A percentile compares a stretch with the other conserved stretches of the same genome.
These are phyloP conservation scores for Panus rudis DNA, from an alignment of 768 basidiomycete species.

Conservation along the genomic window DNA sequence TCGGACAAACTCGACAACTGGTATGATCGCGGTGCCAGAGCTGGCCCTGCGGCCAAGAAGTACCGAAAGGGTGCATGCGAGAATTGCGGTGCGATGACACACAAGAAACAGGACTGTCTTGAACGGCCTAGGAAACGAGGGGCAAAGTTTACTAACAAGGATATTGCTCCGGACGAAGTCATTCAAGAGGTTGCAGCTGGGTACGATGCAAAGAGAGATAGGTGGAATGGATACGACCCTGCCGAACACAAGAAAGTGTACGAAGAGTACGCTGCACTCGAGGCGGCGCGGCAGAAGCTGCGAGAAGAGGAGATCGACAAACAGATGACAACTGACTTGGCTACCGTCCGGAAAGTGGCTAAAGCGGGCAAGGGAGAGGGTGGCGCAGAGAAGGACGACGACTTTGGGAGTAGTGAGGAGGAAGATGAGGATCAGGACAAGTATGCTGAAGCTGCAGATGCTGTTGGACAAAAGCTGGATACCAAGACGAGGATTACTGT, in stretches of 20 bases:
- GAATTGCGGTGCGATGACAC: constrained; percentile 97
- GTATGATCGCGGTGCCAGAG: constrained; percentile 83
- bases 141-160: constrained; percentile 83
- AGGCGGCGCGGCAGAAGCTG: constrained; percentile 82
- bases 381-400: constrained; percentile 65
- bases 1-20: constrained; percentile 74
- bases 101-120: constrained; percentile 85
- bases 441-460: constrained; percentile 96
- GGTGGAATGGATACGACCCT: constrained; percentile 98
- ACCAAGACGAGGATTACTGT: constrained; percentile 98
- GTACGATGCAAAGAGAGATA: constrained; percentile 92
- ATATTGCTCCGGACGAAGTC: constrained; percentile 89
- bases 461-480: constrained; percentile 96
- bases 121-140: constrained; percentile 96
- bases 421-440: constrained; percentile 97
- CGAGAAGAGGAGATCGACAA: constrained; percentile 98
- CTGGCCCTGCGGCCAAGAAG: constrained; percentile 91
- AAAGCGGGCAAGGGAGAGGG: constrained; percentile 77
- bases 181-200: constrained; percentile 70
- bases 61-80: constrained; percentile 98
- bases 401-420: constrained; percentile 95
- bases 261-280: constrained; percentile 90
- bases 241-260: constrained; percentile 80
- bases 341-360: constrained; percentile 89
- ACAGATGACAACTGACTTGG: constrained; percentile 87